Evolutionary conservation across 129 eudicot genomes (phyloP).

Genomic region (Centrapalus pauciflorus): DNA sequence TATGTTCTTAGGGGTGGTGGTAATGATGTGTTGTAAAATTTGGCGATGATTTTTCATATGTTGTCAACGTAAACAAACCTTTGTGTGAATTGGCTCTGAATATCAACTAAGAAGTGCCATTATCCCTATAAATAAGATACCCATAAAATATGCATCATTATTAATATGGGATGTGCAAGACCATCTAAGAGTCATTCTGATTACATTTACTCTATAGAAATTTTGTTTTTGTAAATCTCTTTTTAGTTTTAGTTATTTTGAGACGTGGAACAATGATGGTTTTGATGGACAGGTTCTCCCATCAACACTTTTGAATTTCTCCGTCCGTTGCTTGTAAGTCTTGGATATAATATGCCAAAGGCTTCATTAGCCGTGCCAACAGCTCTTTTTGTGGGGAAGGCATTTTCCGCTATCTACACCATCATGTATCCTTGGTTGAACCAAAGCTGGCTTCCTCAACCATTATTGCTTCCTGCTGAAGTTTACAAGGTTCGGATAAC

Average conservation of each 20-base stretch:
- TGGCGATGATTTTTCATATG: too few relatives aligned
- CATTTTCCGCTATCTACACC: conserved; percentile 53
- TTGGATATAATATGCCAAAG: conserved; percentile 81
- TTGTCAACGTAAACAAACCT: too few relatives aligned
- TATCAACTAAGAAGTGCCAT: too few relatives aligned
- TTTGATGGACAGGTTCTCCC: conserved; percentile 57
- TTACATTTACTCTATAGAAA: neutral
- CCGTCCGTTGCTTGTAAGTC: conserved; percentile 50
- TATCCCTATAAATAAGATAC: too few relatives aligned
- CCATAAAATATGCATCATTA: neutral
- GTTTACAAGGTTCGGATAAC: conserved; percentile 59
- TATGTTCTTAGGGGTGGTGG: too few relatives aligned
- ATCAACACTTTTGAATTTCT: conserved; percentile 81
- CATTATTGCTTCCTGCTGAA: conserved; percentile 88
- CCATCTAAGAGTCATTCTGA: neutral
- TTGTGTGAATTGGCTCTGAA: too few relatives aligned
- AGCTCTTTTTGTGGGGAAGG: conserved; percentile 64
- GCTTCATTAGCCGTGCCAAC: conserved; percentile 48
- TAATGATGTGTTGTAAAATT: too few relatives aligned
- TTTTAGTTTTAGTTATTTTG: neutral
- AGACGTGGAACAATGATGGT: neutral
- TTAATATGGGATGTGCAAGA: neutral
- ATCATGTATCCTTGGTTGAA: conserved; percentile 74
- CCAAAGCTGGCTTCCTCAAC: conserved; percentile 78
- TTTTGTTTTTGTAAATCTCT: neutral